Conservation (phyloP, 345 rosid genomes). For the Citrus hindsii region DNA sequence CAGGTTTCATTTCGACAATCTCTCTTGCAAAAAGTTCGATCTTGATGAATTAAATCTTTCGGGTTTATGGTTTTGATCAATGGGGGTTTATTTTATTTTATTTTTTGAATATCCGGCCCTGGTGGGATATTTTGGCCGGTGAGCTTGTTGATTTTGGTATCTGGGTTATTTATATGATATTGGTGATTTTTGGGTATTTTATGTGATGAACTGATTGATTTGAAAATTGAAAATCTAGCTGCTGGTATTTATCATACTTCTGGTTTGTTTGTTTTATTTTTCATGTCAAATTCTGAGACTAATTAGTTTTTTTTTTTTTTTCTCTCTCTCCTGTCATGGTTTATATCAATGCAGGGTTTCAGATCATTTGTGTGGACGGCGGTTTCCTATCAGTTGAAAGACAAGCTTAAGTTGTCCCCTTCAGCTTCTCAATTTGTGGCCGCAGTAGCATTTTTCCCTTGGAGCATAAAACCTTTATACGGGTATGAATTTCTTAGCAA, state of each 20-base stretch:
- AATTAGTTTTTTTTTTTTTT: neutral
- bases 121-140: neutral
- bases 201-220: neutral
- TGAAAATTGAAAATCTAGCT: neutral
- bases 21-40: neutral
- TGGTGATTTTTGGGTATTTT: neutral
- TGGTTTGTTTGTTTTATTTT: neutral
- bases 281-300: neutral
- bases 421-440: slow-evolving; percentile 89
- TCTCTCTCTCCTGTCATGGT: neutral
- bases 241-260: neutral
- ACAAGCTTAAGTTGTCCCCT: slow-evolving; percentile 81
- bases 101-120: neutral
- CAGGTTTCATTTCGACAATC: slow-evolving; percentile 39
- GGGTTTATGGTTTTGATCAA: neutral
- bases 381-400: slow-evolving; percentile 93
- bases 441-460: slow-evolving; percentile 84
- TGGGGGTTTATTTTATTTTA: too few relatives aligned
- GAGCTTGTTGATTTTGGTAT: neutral
- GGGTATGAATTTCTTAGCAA: slow-evolving; percentile 50
- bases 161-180: neutral
- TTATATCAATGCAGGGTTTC: slow-evolving; percentile 63
- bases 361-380: slow-evolving; percentile 98
- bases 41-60: neutral
- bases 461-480: slow-evolving; percentile 95